Conservation (phyloP, 768 basidiomycete genomes). For the Hygrophorus pudorinus region DNA sequence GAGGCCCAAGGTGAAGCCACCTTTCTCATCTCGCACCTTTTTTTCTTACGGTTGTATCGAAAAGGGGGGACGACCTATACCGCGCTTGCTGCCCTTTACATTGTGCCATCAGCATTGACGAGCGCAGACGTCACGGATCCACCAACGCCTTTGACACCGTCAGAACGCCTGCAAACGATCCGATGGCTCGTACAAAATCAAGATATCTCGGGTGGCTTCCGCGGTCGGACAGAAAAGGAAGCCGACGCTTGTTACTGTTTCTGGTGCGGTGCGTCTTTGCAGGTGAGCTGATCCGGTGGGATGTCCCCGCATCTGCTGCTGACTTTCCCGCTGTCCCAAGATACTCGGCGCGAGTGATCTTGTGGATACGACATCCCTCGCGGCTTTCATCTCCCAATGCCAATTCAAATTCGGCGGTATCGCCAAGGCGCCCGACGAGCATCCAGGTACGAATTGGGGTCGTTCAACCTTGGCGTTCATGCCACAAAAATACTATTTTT, state of each 20-base stretch:
- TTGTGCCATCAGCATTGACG: constrained; percentile 27
- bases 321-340: constrained; percentile 26
- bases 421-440: constrained; percentile 70
- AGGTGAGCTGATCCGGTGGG: constrained; percentile 33
- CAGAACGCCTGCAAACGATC: constrained; percentile 44
- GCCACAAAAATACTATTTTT: too few species aligned
- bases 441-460: constrained; percentile 46
- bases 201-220: constrained; percentile 63
- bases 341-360: constrained; percentile 55
- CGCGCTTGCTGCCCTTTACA: constrained; percentile 64
- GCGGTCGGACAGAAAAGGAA: constrained; percentile 80
- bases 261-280: constrained; percentile 80
- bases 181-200: constrained; percentile 78
- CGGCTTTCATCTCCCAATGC: constrained; percentile 57
- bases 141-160: constrained; percentile 21
- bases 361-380: constrained; percentile 47
- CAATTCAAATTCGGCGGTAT: constrained; percentile 90
- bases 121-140: constrained; percentile 5
- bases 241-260: constrained; percentile 95
- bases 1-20: constrained; percentile 70
- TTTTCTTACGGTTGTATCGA: background rate
- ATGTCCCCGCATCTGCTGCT: background rate
- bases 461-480: too few species aligned
- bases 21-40: background rate
- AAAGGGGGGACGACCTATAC: constrained; percentile 93